Conservation (phyloP, 495 filamentous ascomycete genomes). For the Saxispiralis lemnorum region DNA sequence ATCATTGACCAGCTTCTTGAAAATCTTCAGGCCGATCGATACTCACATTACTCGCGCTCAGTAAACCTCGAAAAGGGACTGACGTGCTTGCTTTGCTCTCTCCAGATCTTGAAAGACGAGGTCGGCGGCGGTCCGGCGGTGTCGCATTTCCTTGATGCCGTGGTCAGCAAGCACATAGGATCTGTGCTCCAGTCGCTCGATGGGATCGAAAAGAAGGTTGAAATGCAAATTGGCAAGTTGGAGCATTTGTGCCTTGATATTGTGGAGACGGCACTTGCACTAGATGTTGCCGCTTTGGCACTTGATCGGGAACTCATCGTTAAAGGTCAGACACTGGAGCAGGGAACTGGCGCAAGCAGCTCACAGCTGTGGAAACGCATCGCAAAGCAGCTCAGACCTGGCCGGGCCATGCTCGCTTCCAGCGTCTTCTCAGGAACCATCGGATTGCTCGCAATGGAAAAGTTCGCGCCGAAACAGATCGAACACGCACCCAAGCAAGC, state of each 20-base stretch:
- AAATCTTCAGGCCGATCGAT: conserved; percentile 36
- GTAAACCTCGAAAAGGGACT: conserved; percentile 33
- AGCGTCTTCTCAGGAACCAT: conserved; percentile 53
- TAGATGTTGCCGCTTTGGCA: conserved; percentile 58
- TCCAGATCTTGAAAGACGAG: conserved; percentile 1
- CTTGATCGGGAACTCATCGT: conserved; percentile 53
- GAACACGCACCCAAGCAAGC: conserved; percentile 35
- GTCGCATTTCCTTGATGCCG: conserved; percentile 7
- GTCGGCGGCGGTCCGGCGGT: conserved; percentile 3
- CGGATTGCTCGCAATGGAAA: conserved; percentile 53
- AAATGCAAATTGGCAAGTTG: conserved; percentile 17
- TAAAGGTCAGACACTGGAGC: conserved; percentile 40
- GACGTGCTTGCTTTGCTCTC: conserved; percentile 22
- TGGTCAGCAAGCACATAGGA: conserved; percentile 6
- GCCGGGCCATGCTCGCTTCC: conserved; percentile 47
- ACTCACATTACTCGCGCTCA: conserved; percentile 10
- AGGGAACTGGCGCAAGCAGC: conserved; percentile 46
- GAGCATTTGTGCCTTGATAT: conserved; percentile 34
- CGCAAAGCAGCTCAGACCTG: conserved; percentile 44
- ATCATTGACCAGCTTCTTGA: conserved; percentile 52
- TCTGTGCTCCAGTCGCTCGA: conserved; percentile 8
- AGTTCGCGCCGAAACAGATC: conserved; percentile 37
- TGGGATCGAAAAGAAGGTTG: conserved; percentile 11
- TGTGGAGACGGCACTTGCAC: conserved; percentile 47
- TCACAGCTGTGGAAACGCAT: conserved; percentile 60